Base-by-base conservation (phyloP, 192 early-diverging fungal genomes). In the Linderina pennispora region DNA sequence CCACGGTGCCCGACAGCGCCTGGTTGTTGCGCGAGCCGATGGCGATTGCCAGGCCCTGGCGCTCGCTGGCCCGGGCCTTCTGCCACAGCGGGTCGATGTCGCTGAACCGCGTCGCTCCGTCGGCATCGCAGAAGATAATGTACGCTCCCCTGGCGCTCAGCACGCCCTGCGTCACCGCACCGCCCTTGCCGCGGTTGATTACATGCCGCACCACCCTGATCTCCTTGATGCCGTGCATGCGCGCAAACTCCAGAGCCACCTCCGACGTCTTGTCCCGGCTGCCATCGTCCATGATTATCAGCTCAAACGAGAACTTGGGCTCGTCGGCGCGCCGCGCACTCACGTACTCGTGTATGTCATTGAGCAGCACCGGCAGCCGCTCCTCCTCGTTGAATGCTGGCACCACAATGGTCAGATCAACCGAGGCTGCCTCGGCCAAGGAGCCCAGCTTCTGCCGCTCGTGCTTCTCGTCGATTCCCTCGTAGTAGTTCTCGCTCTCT, bases 21-120 rank as follows among this genome's bases (percentile, higher is more conserved):
- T 96, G 77, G 62, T 98, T 92, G 21, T 92, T 87, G 42, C 95
- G 77, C 24, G 92, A 96, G 22, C 92, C 95, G 24, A 98, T 79
- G 14, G 85, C 89, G 19, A 94, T 68, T 6, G 69, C 85, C 9
- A 65, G 58, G 3, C 81, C 84, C 31, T 79, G 50, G 9, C 56
- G 38, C 6, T 50, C 40, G n/a, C 52, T 43, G 17, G 50, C 47
- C 9, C 70, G 43, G 14, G 86, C 44, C 10, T 45, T 52, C 8
- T 11, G 39, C 40, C 81, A 50, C 53, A 98, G 54, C 26, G 60
- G 40, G 19, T 80, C 82, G 42, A 94, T 53, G 64, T 98, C 95
- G 20, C 85, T 83, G 63, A 98, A 98, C 31, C 70, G 76, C 0
- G 92, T 93, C 1, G 95, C 92, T 8, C 92, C 95, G 69, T 98